These are phyloP conservation scores for Aspergillus incahuasiensis DNA, from an alignment of 495 filamentous ascomycete genomes.

Conservation along the genomic window DNA sequence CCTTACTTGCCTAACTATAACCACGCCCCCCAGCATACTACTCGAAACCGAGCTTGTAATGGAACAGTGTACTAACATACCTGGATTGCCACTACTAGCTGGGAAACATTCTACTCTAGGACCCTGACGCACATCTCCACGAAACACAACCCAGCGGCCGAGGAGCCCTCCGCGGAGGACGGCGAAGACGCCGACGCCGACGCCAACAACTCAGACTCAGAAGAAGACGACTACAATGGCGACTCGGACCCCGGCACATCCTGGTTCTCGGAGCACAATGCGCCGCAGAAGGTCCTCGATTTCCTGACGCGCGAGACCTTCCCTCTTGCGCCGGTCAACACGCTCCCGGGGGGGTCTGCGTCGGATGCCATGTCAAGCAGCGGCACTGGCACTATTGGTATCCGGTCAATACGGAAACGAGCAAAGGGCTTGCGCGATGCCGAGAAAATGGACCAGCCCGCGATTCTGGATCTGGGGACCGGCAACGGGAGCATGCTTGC, in stretches of 20 bases:
- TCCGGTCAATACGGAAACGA: slow-evolving; percentile 1
- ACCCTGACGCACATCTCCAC: slow-evolving; percentile 37
- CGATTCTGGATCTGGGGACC: slow-evolving; percentile 75
- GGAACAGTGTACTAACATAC: not conserved
- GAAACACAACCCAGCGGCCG: slow-evolving; percentile 15
- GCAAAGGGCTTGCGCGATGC: slow-evolving; percentile 4
- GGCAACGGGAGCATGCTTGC: slow-evolving; percentile 91
- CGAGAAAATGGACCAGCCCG: slow-evolving; percentile 20
- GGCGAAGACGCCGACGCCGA: slow-evolving; percentile 12
- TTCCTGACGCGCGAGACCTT: slow-evolving; percentile 38
- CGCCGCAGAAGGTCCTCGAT: slow-evolving; percentile 44
- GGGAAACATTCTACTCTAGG: slow-evolving; percentile 46
- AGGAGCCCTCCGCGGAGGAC: not conserved
- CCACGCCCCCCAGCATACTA: not conserved
- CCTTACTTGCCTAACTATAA: not conserved
- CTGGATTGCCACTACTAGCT: slow-evolving; percentile 23
- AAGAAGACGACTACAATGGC: slow-evolving; percentile 23
- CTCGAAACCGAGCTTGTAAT: not conserved
- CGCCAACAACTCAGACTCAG: slow-evolving; percentile 5
- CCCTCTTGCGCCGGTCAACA: slow-evolving; percentile 32
- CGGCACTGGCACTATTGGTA: not conserved
- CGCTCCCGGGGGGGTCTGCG: slow-evolving; percentile 3
- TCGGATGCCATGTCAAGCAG: not conserved
- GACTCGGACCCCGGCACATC: slow-evolving; percentile 47
- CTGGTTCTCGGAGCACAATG: slow-evolving; percentile 51